Percentiles rank a stretch among this genome's conserved stretches.
phyloP scores from a whole-genome alignment of 306 rosid species.

The Dryas octopetala region DNA sequence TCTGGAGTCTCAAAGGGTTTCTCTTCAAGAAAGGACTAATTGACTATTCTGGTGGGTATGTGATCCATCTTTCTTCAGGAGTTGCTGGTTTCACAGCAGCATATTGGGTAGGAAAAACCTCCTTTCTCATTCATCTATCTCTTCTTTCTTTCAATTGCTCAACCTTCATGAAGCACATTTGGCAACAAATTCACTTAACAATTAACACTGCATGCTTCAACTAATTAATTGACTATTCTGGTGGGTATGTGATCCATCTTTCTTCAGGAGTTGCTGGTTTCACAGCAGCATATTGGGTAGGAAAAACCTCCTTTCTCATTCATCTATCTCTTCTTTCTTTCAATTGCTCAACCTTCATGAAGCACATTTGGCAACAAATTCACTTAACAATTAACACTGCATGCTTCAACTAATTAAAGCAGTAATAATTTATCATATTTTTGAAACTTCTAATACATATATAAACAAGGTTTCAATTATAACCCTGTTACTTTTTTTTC shows the following conservation, averaged over 20 bases:
- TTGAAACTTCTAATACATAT: not conserved
- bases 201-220: not conserved
- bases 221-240: slow-evolving; percentile 27
- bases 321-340: not conserved
- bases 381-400: not conserved
- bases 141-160: not conserved
- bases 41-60: slow-evolving; percentile 47
- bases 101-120: slow-evolving; percentile 33
- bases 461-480: not conserved
- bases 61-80: slow-evolving; percentile 48
- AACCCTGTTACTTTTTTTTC: not conserved
- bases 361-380: not conserved
- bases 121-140: not conserved
- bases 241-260: slow-evolving; percentile 47
- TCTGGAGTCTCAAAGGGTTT: slow-evolving; percentile 34
- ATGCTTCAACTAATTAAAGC: not conserved
- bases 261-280: slow-evolving; percentile 51
- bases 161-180: not conserved
- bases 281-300: slow-evolving; percentile 51
- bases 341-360: not conserved
- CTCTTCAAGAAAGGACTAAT: slow-evolving; percentile 28
- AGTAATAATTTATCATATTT: not conserved
- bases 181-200: not conserved
- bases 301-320: not conserved
- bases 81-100: slow-evolving; percentile 54